Evolutionary conservation across 2,329 filamentous ascomycete genomes (phyloP).

Genomic region (Talaromyces sp.): DNA sequence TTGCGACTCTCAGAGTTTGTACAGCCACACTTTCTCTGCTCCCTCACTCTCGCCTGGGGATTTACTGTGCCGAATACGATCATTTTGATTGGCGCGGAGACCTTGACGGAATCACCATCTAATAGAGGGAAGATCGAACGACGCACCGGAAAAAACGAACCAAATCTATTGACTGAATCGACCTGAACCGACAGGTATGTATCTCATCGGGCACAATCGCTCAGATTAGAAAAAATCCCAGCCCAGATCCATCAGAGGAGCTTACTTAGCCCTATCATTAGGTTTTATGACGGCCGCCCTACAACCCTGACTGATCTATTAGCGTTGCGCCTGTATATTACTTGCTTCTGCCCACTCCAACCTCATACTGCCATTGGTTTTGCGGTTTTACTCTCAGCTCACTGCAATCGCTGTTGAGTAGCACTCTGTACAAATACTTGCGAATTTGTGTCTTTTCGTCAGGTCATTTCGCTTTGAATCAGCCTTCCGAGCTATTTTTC

Average conservation of each 20-base stretch:
- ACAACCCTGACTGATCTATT: slow-evolving; percentile 12
- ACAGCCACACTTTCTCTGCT: slow-evolving; percentile 25
- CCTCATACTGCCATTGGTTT: slow-evolving; percentile 4
- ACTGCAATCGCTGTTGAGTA: slow-evolving; percentile 4
- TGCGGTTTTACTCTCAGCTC: neutral
- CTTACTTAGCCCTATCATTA: slow-evolving; percentile 14
- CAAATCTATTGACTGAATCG: slow-evolving; percentile 10
- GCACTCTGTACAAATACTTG: neutral
- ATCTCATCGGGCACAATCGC: slow-evolving; percentile 14
- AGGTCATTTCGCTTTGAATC: neutral
- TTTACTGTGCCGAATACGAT: slow-evolving; percentile 24
- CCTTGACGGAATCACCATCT: slow-evolving; percentile 12
- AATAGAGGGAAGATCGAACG: neutral
- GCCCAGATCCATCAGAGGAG: neutral
- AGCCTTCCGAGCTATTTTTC: neutral
- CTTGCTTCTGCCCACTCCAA: slow-evolving; percentile 6
- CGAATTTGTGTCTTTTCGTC: neutral
- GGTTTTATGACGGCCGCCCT: slow-evolving; percentile 17
- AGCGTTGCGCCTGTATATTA: slow-evolving; percentile 17
- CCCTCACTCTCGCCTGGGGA: slow-evolving; percentile 17
- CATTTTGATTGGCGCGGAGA: slow-evolving; percentile 20
- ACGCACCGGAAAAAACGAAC: slow-evolving; percentile 2
- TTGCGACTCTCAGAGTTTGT: slow-evolving; percentile 23
- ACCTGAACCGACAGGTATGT: slow-evolving; percentile 13
- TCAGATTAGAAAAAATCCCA: slow-evolving; percentile 4